Evolutionary conservation across 148 eudicot species (phyloP).

Genomic region (Silene conica): DNA sequence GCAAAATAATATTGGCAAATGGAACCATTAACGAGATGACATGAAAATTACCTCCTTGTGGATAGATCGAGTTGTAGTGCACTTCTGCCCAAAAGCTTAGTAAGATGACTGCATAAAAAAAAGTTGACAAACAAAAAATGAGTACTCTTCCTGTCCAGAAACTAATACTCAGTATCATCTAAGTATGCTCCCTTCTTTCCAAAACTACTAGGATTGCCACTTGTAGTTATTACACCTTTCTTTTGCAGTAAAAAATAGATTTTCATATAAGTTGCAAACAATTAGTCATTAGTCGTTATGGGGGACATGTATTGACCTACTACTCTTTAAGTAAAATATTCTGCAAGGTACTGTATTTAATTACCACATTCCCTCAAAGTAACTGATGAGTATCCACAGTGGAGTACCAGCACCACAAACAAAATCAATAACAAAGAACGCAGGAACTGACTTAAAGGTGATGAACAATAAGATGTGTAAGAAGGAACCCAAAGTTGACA

Average conservation of each 20-base stretch:
- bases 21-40: neutral
- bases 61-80: constrained; percentile 94
- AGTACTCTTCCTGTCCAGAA: neutral
- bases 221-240: neutral
- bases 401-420: neutral
- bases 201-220: neutral
- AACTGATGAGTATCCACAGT: neutral
- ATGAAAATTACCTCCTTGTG: constrained; percentile 61
- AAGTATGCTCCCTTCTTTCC: neutral
- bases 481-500: neutral
- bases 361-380: neutral
- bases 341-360: neutral
- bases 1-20: neutral
- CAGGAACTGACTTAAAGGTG: neutral
- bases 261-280: neutral
- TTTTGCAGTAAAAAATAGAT: neutral
- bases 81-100: constrained; percentile 99
- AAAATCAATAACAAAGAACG: too few species aligned
- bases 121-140: neutral
- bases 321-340: neutral
- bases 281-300: too few species aligned
- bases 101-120: constrained; percentile 32
- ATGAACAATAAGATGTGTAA: neutral
- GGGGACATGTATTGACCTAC: neutral
- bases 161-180: neutral